These are phyloP conservation scores for Claviceps africana DNA, from an alignment of 2,329 filamentous ascomycete genomes.

Conservation along the genomic window DNA sequence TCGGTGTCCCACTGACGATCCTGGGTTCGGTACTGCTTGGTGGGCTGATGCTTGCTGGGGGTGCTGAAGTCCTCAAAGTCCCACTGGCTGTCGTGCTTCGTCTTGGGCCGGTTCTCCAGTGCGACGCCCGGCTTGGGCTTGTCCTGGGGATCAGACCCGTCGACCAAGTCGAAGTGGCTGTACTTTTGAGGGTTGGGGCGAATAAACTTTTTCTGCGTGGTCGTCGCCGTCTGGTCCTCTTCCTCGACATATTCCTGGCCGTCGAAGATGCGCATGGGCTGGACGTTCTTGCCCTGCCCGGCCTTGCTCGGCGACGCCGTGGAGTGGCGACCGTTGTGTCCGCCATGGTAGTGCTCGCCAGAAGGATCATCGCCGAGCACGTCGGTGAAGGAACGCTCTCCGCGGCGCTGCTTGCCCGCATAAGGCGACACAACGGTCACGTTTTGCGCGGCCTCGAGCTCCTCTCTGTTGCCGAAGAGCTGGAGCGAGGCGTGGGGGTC, in stretches of 20 bases:
- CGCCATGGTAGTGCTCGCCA: slow-evolving; percentile 29
- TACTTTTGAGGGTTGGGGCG: slow-evolving; percentile 67
- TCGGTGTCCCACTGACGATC: slow-evolving; percentile 73
- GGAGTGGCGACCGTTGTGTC: slow-evolving; percentile 32
- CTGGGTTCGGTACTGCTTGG: slow-evolving; percentile 47
- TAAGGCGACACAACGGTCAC: slow-evolving; percentile 43
- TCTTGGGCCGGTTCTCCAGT: slow-evolving; percentile 30
- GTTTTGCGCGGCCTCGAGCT: slow-evolving; percentile 36
- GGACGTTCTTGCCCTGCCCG: slow-evolving; percentile 47
- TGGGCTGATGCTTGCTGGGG: slow-evolving; percentile 54
- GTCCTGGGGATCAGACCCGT: slow-evolving; percentile 43
- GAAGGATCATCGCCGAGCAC: slow-evolving; percentile 46
- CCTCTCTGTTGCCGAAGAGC: slow-evolving; percentile 58
- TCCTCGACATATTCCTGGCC: slow-evolving; percentile 30
- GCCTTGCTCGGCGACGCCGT: slow-evolving; percentile 34
- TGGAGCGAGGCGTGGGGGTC: slow-evolving; percentile 59
- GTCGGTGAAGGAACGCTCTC: slow-evolving; percentile 57
- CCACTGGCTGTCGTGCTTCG: slow-evolving; percentile 65
- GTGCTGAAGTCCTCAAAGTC: slow-evolving; percentile 79
- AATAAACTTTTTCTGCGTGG: slow-evolving; percentile 30
- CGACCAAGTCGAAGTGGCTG: slow-evolving; percentile 71
- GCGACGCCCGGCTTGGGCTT: slow-evolving; percentile 27
- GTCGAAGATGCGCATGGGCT: slow-evolving; percentile 50
- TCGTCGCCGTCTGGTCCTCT: slow-evolving; percentile 26
- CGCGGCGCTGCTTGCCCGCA: slow-evolving; percentile 41